Evolutionary conservation across 2,329 filamentous ascomycete species (phyloP).

Genomic region (Hymenotorrendiella dingleyae): DNA sequence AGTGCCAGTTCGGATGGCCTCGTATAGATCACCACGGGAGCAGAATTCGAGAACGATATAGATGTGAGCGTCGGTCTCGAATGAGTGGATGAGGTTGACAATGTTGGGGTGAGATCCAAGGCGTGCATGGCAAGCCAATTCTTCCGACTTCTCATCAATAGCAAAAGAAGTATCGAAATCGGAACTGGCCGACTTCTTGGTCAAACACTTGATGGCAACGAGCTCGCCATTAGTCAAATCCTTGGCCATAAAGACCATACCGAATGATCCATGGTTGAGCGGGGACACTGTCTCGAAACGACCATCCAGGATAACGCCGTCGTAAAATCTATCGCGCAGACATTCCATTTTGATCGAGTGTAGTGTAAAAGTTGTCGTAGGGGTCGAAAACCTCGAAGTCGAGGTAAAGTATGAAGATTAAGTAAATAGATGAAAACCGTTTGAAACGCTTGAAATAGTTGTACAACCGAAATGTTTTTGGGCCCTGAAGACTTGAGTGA

Average conservation of each 20-base stretch:
- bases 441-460: slow-evolving; percentile 23
- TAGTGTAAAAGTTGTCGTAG: slow-evolving; percentile 3
- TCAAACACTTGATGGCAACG: slow-evolving; percentile 94
- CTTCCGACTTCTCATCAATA: slow-evolving; percentile 77
- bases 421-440: slow-evolving; percentile 17
- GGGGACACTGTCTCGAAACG: slow-evolving; percentile 89
- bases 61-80: slow-evolving; percentile 84
- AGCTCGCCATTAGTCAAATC: slow-evolving; percentile 70
- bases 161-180: slow-evolving; percentile 51
- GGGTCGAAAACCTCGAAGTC: slow-evolving; percentile 6
- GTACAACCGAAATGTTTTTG: slow-evolving; percentile 30
- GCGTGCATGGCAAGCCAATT: slow-evolving; percentile 71
- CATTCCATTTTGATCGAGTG: slow-evolving; percentile 60
- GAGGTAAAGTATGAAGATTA: slow-evolving; percentile 18
- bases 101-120: slow-evolving; percentile 82
- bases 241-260: slow-evolving; percentile 93
- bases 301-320: slow-evolving; percentile 76
- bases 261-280: slow-evolving; percentile 97
- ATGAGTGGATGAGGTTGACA: slow-evolving; percentile 85
- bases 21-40: slow-evolving; percentile 90
- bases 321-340: slow-evolving; percentile 74
- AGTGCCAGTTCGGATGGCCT: slow-evolving; percentile 84
- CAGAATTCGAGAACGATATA: slow-evolving; percentile 96
- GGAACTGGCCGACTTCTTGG: slow-evolving; percentile 67
- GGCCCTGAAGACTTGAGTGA: slow-evolving; percentile 20